phyloP scores from a whole-genome alignment of 2,329 filamentous ascomycete species.

The Monosporascus sp. region DNA sequence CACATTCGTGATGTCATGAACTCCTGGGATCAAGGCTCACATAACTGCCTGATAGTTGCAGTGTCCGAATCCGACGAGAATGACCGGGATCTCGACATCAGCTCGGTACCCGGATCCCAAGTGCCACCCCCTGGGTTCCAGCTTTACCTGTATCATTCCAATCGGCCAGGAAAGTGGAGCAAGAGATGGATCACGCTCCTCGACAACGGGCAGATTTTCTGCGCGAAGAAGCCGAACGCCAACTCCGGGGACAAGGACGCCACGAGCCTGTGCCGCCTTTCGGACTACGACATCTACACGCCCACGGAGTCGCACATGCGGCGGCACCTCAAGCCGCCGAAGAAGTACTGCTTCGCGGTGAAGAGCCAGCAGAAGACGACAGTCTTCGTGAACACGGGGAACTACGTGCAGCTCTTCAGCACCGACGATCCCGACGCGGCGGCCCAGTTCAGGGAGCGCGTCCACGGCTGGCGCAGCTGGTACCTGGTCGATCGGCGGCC shows the following conservation, averaged over 20 bases:
- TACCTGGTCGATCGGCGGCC: slow-evolving; percentile 69
- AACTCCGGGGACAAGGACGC: slow-evolving; percentile 59
- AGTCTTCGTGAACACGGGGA: slow-evolving; percentile 75
- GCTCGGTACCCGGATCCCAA: slow-evolving; percentile 52
- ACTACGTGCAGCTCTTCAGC: slow-evolving; percentile 89
- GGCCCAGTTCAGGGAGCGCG: slow-evolving; percentile 61
- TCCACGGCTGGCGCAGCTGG: slow-evolving; percentile 87
- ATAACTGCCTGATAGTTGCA: slow-evolving; percentile 68
- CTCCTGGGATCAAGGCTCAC: slow-evolving; percentile 80
- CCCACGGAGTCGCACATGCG: slow-evolving; percentile 63
- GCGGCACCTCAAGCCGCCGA: slow-evolving; percentile 74
- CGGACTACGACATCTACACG: slow-evolving; percentile 87
- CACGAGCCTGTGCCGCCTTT: slow-evolving; percentile 72
- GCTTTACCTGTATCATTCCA: slow-evolving; percentile 74
- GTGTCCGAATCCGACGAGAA: slow-evolving; percentile 51
- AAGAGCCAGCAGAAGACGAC: slow-evolving; percentile 88
- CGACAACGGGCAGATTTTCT: slow-evolving; percentile 64
- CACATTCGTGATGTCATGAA: slow-evolving; percentile 82
- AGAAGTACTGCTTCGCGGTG: slow-evolving; percentile 78
- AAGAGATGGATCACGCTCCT: slow-evolving; percentile 76
- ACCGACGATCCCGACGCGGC: slow-evolving; percentile 67
- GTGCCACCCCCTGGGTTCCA: slow-evolving; percentile 61
- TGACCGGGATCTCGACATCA: slow-evolving; percentile 58
- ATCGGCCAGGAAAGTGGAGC: slow-evolving; percentile 79
- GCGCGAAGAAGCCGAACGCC: slow-evolving; percentile 65